A percentile compares a stretch with the other conserved stretches of the same genome.
These are phyloP conservation scores for Bruguiera hainesii DNA, from an alignment of 441 rosid species.

Conservation along the genomic window DNA sequence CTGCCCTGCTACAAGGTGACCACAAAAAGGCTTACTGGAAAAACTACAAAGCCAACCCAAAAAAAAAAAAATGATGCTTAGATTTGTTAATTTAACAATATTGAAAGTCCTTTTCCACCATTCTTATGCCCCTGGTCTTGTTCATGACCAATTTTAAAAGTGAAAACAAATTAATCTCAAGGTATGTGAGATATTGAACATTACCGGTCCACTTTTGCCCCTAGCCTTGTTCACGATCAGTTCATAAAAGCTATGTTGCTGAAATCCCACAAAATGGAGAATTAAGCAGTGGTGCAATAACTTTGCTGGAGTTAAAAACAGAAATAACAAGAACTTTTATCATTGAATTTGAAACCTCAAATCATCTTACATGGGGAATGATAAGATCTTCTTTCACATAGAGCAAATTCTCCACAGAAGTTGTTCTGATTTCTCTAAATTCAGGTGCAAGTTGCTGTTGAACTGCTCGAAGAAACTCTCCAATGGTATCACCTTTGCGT, in stretches of 20 bases:
- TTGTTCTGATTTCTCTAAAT: slow-evolving; percentile 88
- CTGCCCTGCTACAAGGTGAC: neutral
- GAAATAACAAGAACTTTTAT: slow-evolving; percentile 2
- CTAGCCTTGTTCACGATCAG: slow-evolving; percentile 92
- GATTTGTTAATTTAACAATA: neutral
- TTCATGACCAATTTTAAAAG: no score
- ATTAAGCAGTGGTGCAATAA: slow-evolving; percentile 2
- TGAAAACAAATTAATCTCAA: no score
- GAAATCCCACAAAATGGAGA: slow-evolving; percentile 33
- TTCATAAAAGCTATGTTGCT: slow-evolving; percentile 99
- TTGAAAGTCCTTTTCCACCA: no score
- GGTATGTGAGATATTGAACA: slow-evolving; percentile 8
- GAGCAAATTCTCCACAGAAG: slow-evolving; percentile 90
- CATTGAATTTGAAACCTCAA: slow-evolving; percentile 7
- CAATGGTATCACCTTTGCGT: slow-evolving; percentile 83
- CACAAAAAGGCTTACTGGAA: neutral
- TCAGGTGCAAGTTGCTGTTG: slow-evolving; percentile 99
- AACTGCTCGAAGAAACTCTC: slow-evolving; percentile 81
- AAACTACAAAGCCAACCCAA: neutral
- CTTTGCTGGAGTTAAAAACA: slow-evolving; percentile 15
- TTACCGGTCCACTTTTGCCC: slow-evolving; percentile 99
- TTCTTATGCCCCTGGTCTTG: no score
- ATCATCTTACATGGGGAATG: slow-evolving; percentile 80
- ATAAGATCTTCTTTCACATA: slow-evolving; percentile 98
- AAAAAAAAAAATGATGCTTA: no score